Percentiles rank a stretch among this genome's conserved stretches.
Evolutionary conservation across 2,329 filamentous ascomycete species (phyloP).

Genomic region (Zymoseptoria tritici): DNA sequence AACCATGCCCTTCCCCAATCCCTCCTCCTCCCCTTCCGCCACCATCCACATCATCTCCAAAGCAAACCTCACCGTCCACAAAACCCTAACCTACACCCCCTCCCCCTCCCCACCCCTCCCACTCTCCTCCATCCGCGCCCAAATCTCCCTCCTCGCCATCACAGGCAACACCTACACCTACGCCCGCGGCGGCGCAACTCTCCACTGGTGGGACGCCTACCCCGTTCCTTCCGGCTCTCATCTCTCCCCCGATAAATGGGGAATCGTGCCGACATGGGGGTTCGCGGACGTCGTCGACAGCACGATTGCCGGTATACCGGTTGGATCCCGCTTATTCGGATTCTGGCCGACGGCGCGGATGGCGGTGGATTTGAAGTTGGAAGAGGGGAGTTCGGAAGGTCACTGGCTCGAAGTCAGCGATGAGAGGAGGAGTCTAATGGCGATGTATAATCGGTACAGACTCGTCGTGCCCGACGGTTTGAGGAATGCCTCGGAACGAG

Average conservation of each 20-base stretch:
- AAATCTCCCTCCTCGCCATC: constrained; percentile 8
- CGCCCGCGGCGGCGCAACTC: constrained; percentile 20
- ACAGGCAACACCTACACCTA: constrained; percentile 22
- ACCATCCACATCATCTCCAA: constrained; percentile 16
- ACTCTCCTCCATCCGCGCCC: constrained; percentile 7
- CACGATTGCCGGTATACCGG: constrained; percentile 29
- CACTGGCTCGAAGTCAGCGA: no score
- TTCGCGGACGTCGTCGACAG: constrained; percentile 39
- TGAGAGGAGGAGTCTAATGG: constrained; percentile 33
- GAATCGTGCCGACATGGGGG: constrained; percentile 45
- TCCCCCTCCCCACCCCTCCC: constrained; percentile 2
- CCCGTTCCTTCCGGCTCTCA: constrained; percentile 32
- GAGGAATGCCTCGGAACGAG: not conserved
- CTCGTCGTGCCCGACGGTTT: not conserved
- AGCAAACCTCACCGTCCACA: constrained; percentile 6
- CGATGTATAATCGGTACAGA: constrained; percentile 41
- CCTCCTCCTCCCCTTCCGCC: no score
- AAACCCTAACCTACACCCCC: constrained; percentile 2
- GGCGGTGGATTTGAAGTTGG: constrained; percentile 33
- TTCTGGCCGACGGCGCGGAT: constrained; percentile 39
- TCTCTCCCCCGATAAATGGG: constrained; percentile 34
- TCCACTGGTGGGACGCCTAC: constrained; percentile 40
- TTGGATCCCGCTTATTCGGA: constrained; percentile 36
- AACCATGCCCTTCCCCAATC: no score
- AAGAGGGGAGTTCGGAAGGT: not conserved